These are phyloP conservation scores for Aureobasidium melanogenum DNA, from an alignment of 2,329 filamentous ascomycete species.

Conservation along the genomic window DNA sequence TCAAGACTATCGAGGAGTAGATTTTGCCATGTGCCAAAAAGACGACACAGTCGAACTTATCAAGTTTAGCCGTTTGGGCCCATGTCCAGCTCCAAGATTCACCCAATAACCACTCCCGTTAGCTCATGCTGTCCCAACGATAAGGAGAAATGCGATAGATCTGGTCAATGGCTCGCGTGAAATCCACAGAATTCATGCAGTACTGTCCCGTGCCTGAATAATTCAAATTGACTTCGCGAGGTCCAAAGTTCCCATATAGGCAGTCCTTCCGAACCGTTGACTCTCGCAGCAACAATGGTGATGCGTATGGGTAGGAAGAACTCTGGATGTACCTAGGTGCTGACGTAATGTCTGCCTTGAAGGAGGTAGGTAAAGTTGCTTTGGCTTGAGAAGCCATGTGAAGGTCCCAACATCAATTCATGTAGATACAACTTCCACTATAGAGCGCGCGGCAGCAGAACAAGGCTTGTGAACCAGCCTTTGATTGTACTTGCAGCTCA, in stretches of 20 bases:
- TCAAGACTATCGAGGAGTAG: constrained; percentile 75
- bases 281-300: neutral
- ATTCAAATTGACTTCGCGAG: no score
- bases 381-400: neutral
- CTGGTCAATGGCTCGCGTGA: neutral
- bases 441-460: neutral
- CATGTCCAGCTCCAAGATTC: no score
- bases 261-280: neutral
- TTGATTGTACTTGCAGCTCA: neutral
- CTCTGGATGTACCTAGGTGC: neutral
- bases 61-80: neutral
- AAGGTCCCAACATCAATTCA: neutral
- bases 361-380: neutral
- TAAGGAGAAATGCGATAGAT: neutral
- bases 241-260: neutral
- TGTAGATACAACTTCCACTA: neutral
- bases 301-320: neutral
- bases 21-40: neutral
- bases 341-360: neutral
- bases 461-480: neutral
- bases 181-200: neutral
- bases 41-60: no score
- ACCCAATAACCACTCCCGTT: neutral
- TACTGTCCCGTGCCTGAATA: neutral
- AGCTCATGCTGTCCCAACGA: neutral